Base-by-base conservation (phyloP, 1,284 basidiomycete species). In the Trichosporon asahii region DNA sequence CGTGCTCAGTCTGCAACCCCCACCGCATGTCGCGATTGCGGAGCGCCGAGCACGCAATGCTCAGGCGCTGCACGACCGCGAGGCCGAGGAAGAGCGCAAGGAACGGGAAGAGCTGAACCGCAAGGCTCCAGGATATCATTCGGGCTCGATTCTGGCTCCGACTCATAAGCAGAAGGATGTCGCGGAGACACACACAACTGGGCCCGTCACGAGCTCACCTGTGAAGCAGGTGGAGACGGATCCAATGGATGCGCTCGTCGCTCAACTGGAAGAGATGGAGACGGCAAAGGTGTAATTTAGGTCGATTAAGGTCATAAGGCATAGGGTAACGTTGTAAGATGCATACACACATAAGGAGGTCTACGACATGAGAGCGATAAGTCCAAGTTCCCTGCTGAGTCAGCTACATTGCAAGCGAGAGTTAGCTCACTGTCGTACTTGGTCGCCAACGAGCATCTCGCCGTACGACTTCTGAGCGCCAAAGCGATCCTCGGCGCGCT, bases 401-500 rank as follows among this genome's bases (percentile, higher is more conserved):
- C 67, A 73, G 67, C 57, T 37, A 15, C 12, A 9, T 8, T 33
- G 31, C 31, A 6, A 9, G 31, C 31, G 31, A 25, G 12, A 27
- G 60, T 35, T 55, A n/a, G 60, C 90, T 79, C 76, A 93, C 93
- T 89, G 90, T 77, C 90, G 88, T 23, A 94, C 92, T 77, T 94
- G 92, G 77, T 91, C 88, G 9, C 93, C 93, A 60, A 94, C 93
- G 78, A 92, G 90, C 89, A 94, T 91, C 2, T 87, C 86, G 67
- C 89, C 87, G 76, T 95, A 95, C 1, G 85, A 86, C 37, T 82
- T 82, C 66, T 84, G 80, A 6, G 75, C 70, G 15, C 81, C 83
- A 71, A 82, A 82, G 7, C 78, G 73, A 46, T 73, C 71, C 64
- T 79, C 78, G 33, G 79, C 82, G 53, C 85, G 84, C 80, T 70